phyloP scores from a whole-genome alignment of 371 early-diverging fungal species.

The Umbelopsis sp. region DNA sequence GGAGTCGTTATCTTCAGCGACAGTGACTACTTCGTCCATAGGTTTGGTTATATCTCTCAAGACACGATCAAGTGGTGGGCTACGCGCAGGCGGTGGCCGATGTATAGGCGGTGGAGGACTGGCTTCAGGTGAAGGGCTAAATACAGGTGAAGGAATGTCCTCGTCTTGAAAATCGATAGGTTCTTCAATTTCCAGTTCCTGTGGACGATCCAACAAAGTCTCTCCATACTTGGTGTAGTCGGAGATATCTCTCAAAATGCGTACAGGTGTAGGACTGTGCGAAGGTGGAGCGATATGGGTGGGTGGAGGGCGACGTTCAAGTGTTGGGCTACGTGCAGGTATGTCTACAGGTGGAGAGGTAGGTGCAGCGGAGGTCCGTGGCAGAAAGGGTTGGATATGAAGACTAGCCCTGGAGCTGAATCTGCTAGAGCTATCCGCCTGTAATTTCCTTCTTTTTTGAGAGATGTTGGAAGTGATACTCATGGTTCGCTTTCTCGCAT shows the following conservation, averaged over 20 bases:
- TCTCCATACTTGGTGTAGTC: slow-evolving; percentile 9
- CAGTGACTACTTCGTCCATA: neutral
- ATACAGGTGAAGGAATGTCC: no score
- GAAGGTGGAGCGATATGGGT: no score
- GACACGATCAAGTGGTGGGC: no score
- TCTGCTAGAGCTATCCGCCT: neutral
- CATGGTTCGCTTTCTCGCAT: neutral
- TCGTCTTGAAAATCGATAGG: no score
- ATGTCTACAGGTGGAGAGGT: no score
- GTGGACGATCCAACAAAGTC: neutral
- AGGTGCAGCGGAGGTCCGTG: neutral
- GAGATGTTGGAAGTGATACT: neutral
- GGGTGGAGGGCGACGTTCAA: no score
- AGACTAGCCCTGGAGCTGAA: neutral
- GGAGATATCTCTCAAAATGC: slow-evolving; percentile 3
- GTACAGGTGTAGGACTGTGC: neutral
- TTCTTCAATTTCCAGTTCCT: no score
- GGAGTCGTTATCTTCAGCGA: neutral
- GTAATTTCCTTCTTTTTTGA: neutral
- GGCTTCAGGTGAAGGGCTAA: no score
- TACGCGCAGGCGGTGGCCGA: no score
- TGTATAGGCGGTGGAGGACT: no score
- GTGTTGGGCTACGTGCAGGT: no score
- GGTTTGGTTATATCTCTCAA: no score
- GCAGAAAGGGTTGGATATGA: neutral